Base-by-base conservation (phyloP, 345 rosid species). In the Brassica juncea region DNA sequence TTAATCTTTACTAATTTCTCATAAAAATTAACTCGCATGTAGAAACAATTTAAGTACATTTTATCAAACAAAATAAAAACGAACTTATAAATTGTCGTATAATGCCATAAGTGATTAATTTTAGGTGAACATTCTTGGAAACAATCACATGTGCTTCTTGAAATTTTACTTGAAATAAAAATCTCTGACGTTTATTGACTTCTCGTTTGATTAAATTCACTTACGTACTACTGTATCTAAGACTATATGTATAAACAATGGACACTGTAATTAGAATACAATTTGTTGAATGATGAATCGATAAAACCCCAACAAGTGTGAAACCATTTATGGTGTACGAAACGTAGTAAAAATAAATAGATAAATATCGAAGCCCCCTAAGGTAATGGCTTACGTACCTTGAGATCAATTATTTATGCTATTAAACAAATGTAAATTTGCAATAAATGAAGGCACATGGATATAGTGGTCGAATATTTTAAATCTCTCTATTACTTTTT, bases 381-480 rank as follows among this genome's bases (percentile, higher is more conserved):
- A 0, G 42, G 35, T 35, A 70, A 81, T 81, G 84, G 77, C 80
- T 76, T 81, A 76, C 80, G 77, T 76, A 65, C 47, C 68, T 59
- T 66, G 71, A 35, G 11, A 71, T 42, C 72, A 81, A 76, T 75
- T 75, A 71, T 75, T 63, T 70, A 69, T 62, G 30, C 32, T 52
- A 34, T 35, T 54, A 5, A 19, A 42, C 8, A 11, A 80, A 59
- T 66, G 47, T 12, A 68, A 74, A 68, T 65, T 54, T 25, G 79
- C 82, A 83, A 81, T 86, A 62, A 83, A 83, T 83, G 82, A 81
- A 74, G 71, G 80, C 89, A 85, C 87, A 82, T 83, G 89, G 83
- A 76, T 67, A 52, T 77, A 63, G 71, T 81, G 78, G 74, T 21
- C 73, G 66, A 72, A 2, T 66, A 57, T 39, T 30, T 7, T 31